Evolutionary conservation across 768 basidiomycete genomes (phyloP).

Genomic region (Candolleomyces aberdarensis): DNA sequence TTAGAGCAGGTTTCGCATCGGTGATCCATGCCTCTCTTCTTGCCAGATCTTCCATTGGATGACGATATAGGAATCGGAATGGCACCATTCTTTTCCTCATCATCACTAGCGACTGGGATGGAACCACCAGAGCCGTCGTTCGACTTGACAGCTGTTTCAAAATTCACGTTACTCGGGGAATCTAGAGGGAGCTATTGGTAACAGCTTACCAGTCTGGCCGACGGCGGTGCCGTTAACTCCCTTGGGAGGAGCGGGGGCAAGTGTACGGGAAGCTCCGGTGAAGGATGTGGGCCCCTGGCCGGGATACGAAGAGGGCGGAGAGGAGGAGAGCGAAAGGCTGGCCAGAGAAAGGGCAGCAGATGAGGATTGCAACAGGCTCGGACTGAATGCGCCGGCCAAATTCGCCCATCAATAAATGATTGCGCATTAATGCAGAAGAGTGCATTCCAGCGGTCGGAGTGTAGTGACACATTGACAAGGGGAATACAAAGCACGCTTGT

Average conservation of each 20-base stretch:
- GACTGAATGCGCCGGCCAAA: conserved; percentile 19
- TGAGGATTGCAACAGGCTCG: conserved; percentile 28
- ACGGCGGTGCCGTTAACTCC: conserved; percentile 17
- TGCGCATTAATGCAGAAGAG: not conserved
- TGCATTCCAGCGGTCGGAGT: not conserved
- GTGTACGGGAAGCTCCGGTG: conserved; percentile 19
- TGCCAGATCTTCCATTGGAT: conserved; percentile 34
- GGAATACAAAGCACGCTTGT: not conserved
- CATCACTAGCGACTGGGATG: conserved; percentile 9
- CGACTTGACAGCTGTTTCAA: conserved; percentile 1
- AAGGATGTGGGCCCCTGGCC: conserved; percentile 21
- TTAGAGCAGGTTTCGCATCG: conserved; percentile 94
- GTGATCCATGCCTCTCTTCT: conserved; percentile 84
- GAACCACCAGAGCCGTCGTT: conserved; percentile 20
- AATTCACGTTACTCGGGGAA: too few relatives aligned
- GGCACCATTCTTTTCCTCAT: conserved; percentile 16
- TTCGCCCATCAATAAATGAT: conserved; percentile 6
- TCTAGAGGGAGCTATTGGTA: not conserved
- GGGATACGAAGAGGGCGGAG: conserved; percentile 28
- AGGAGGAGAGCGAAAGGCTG: conserved; percentile 41
- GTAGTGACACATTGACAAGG: not conserved
- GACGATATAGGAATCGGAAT: conserved; percentile 31
- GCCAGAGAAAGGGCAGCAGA: conserved; percentile 41
- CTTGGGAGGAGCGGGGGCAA: conserved; percentile 18
- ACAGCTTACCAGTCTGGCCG: conserved; percentile 5